Percentiles rank a stretch among this genome's conserved stretches.
phyloP scores from a whole-genome alignment of 192 early-diverging fungal genomes.

The Backusella circina region DNA sequence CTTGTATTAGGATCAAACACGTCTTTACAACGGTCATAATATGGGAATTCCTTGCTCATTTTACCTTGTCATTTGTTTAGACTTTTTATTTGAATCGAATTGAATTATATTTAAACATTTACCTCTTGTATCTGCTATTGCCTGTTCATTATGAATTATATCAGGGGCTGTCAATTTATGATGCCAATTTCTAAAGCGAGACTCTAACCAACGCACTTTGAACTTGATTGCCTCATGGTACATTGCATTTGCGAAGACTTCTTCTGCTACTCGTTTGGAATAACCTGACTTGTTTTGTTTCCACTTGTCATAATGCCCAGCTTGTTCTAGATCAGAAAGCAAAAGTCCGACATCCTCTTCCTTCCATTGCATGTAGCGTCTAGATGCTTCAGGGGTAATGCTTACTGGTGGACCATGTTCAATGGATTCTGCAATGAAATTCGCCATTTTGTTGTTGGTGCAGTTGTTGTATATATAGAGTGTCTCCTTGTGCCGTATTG shows the following conservation, averaged over 20 bases:
- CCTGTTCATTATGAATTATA: not conserved
- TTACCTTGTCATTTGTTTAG: too few species aligned
- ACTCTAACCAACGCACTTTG: slow-evolving; percentile 25
- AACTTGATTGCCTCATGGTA: slow-evolving; percentile 27
- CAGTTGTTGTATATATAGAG: not conserved
- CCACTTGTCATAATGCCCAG: slow-evolving; percentile 19
- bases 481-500: too few species aligned
- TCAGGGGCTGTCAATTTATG: not conserved
- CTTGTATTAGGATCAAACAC: not conserved
- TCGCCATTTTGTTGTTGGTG: not conserved
- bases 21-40: slow-evolving; percentile 16
- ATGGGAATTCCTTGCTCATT: slow-evolving; percentile 18
- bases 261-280: slow-evolving; percentile 13
- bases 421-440: not conserved
- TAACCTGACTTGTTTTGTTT: slow-evolving; percentile 23
- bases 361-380: slow-evolving; percentile 25
- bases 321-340: slow-evolving; percentile 11
- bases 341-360: slow-evolving; percentile 15
- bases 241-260: slow-evolving; percentile 11
- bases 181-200: slow-evolving; percentile 10
- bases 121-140: not conserved
- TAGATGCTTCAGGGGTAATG: not conserved
- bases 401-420: not conserved
- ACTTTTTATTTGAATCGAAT: not conserved
- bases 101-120: too few species aligned